These are phyloP conservation scores for Plasmodium knowlesi DNA, from an alignment of 169 alveolate genomes.

Conservation along the genomic window DNA sequence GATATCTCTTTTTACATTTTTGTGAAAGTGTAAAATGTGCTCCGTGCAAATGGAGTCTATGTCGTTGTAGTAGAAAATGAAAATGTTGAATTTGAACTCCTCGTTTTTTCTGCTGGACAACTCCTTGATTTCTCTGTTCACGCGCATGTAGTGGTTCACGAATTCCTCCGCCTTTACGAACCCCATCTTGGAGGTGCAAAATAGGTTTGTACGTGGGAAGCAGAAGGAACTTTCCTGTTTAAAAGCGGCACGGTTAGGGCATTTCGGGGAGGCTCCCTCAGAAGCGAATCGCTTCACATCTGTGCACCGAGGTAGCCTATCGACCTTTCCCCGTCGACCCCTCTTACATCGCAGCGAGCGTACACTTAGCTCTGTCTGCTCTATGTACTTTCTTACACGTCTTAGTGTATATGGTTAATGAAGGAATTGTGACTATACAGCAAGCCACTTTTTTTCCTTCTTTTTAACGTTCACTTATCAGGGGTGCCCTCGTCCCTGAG, in stretches of 20 bases:
- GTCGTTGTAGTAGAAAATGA: conserved; percentile 31
- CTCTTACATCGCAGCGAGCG: background rate
- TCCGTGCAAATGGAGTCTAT: conserved; percentile 64
- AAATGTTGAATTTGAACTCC: conserved; percentile 49
- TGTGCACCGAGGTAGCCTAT: background rate
- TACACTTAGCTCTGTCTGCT: background rate
- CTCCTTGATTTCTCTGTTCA: conserved; percentile 50
- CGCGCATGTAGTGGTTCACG: conserved; percentile 57
- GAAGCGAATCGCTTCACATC: background rate
- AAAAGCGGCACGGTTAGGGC: background rate
- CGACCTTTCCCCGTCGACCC: background rate
- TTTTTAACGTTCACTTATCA: background rate
- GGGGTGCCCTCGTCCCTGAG: background rate
- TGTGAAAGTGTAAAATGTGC: conserved; percentile 59
- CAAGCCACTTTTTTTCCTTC: background rate
- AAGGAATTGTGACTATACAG: background rate
- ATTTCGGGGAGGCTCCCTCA: no score
- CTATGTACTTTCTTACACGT: background rate
- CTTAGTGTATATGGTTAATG: background rate
- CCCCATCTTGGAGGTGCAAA: conserved; percentile 13
- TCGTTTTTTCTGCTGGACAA: conserved; percentile 39
- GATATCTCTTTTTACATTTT: conserved; percentile 32
- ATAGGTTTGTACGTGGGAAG: no score
- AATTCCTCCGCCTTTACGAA: conserved; percentile 63
- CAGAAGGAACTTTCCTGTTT: no score